A percentile compares a stretch with the other conserved stretches of the same genome.
phyloP scores from a whole-genome alignment of 2,329 filamentous ascomycete genomes.

The Aspergillus amoenus region DNA sequence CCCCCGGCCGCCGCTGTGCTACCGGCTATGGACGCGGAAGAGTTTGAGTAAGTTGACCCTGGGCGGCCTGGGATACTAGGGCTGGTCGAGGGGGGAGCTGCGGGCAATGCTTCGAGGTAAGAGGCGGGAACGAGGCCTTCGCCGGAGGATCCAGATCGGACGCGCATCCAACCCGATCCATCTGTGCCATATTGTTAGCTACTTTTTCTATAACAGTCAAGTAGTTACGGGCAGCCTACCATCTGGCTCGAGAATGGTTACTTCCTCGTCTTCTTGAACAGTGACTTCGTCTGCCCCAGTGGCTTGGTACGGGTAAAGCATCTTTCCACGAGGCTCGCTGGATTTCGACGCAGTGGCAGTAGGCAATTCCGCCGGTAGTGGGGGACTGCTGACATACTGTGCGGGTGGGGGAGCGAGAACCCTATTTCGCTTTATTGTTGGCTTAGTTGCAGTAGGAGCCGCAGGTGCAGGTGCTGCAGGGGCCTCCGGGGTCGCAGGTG shows the following conservation, averaged over 20 bases:
- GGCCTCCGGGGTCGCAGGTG: slow-evolving; percentile 18
- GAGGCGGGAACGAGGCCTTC: slow-evolving; percentile 84
- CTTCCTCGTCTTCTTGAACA: slow-evolving; percentile 74
- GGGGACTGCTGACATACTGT: slow-evolving; percentile 71
- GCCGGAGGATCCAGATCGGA: slow-evolving; percentile 59
- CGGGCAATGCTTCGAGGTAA: slow-evolving; percentile 71
- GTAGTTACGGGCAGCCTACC: slow-evolving; percentile 52
- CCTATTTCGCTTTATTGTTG: slow-evolving; percentile 58
- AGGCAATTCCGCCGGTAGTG: slow-evolving; percentile 51
- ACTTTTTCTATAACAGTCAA: background rate
- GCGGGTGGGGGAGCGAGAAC: slow-evolving; percentile 84
- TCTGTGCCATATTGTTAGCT: slow-evolving; percentile 56
- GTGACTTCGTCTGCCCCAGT: slow-evolving; percentile 78
- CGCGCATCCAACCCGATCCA: slow-evolving; percentile 86
- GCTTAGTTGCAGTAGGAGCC: slow-evolving; percentile 24
- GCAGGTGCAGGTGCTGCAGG: slow-evolving; percentile 4
- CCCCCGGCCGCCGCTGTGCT: slow-evolving; percentile 41
- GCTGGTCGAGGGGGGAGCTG: slow-evolving; percentile 39
- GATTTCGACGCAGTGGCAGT: slow-evolving; percentile 23
- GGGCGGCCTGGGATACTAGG: slow-evolving; percentile 55
- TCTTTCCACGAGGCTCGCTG: slow-evolving; percentile 70
- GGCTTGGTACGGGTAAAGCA: slow-evolving; percentile 85
- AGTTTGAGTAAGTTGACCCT: slow-evolving; percentile 75
- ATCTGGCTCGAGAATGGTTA: slow-evolving; percentile 79
- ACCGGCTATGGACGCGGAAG: slow-evolving; percentile 65